Percentiles rank a stretch among this genome's conserved stretches.
Conservation (phyloP, 805 yeast genomes). For the Vanderwaltozyma verrucispora region DNA sequence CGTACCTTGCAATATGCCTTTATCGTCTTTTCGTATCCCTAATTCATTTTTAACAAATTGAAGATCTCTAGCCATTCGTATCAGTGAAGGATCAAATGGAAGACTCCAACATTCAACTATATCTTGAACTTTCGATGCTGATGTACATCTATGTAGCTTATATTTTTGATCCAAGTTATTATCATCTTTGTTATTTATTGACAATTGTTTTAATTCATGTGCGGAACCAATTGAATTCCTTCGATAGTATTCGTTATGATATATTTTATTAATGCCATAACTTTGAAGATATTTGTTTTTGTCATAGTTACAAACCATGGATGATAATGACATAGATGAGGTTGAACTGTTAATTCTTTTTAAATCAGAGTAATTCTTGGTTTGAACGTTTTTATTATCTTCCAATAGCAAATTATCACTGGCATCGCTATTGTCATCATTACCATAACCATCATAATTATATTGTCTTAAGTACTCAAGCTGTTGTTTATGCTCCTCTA, state of each 20-base stretch:
- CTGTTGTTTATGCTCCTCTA: slow-evolving; percentile 8
- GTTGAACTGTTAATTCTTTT: slow-evolving; percentile 6
- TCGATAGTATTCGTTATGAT: slow-evolving; percentile 20
- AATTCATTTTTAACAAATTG: slow-evolving; percentile 10
- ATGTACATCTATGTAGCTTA: slow-evolving; percentile 13
- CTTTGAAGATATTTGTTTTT: slow-evolving; percentile 11
- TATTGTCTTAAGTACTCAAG: too few species aligned
- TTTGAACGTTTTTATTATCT: background rate
- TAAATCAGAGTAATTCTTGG: slow-evolving; percentile 3
- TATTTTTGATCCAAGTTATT: background rate
- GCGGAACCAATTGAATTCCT: slow-evolving; percentile 19
- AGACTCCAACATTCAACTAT: slow-evolving; percentile 19
- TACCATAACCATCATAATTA: background rate
- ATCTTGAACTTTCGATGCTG: slow-evolving; percentile 19
- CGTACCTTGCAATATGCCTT: slow-evolving; percentile 2
- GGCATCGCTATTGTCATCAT: background rate
- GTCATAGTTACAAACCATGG: slow-evolving; percentile 21
- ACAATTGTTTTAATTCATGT: too few species aligned
- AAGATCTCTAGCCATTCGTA: slow-evolving; percentile 24
- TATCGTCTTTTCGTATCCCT: slow-evolving; percentile 6
- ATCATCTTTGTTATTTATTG: slow-evolving; percentile 1
- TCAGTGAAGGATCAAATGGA: slow-evolving; percentile 26
- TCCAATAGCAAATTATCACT: slow-evolving; percentile 4
- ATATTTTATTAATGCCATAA: slow-evolving; percentile 9
- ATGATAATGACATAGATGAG: slow-evolving; percentile 16